phyloP scores from a whole-genome alignment of 768 basidiomycete species.

The Lactarius sp. region DNA sequence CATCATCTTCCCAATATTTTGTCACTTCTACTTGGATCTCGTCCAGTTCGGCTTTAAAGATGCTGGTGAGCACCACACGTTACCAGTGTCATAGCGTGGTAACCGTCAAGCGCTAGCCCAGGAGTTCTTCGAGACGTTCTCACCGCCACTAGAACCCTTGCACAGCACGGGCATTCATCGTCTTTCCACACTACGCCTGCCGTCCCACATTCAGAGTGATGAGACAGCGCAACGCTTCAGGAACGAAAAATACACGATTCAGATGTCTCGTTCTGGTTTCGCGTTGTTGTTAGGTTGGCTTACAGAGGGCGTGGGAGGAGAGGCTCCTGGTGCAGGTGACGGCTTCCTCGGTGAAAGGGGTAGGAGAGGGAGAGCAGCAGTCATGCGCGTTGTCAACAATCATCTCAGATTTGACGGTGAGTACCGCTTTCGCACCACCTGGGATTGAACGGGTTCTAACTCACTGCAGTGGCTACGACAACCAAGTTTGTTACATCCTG shows the following conservation, averaged over 20 bases:
- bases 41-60: constrained; percentile 87
- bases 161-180: constrained; percentile 71
- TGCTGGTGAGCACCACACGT: constrained; percentile 56
- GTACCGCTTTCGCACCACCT: constrained; percentile 19
- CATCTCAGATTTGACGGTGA: constrained; percentile 87
- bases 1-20: constrained; percentile 93
- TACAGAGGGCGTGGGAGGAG: constrained; percentile 86
- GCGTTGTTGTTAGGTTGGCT: constrained; percentile 92
- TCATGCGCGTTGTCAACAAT: constrained; percentile 93
- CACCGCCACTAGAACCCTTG: constrained; percentile 55
- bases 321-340: constrained; percentile 72
- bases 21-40: constrained; percentile 94
- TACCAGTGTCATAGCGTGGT: constrained; percentile 18
- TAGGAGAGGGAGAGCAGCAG: constrained; percentile 78
- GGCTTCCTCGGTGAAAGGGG: constrained; percentile 80
- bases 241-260: constrained; percentile 84
- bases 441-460: constrained; percentile 27
- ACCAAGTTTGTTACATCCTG: constrained; percentile 62
- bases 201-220: constrained; percentile 79
- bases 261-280: constrained; percentile 89
- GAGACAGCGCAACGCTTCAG: constrained; percentile 80
- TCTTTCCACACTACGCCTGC: constrained; percentile 73
- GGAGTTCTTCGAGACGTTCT: constrained; percentile 69
- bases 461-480: constrained; percentile 58
- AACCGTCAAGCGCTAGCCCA: constrained; percentile 45